Evolutionary conservation across 371 early-diverging fungal species (phyloP).

Genomic region (Saksenaea oblongispora): DNA sequence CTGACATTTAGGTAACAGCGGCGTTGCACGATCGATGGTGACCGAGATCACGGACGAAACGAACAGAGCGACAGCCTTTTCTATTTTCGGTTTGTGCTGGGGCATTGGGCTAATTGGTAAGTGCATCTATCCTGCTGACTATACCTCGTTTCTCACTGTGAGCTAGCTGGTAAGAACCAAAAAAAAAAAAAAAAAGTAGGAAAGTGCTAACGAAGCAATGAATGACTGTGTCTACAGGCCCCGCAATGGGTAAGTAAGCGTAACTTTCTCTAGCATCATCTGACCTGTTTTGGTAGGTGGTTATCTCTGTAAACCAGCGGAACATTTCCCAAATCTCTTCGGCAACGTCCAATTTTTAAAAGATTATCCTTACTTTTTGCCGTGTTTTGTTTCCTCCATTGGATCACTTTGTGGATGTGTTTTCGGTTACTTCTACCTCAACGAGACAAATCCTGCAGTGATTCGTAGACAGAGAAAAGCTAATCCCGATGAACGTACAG

Average conservation of each 20-base stretch:
- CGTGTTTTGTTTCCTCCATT: constrained; percentile 74
- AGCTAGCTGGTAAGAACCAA: constrained; percentile 23
- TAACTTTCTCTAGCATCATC: too few relatives aligned
- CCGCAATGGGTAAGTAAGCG: background rate
- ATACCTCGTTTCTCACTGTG: background rate
- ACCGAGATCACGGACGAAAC: constrained; percentile 86
- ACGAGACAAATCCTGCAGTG: constrained; percentile 67
- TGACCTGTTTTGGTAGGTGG: constrained; percentile 78
- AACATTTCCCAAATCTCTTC: constrained; percentile 71
- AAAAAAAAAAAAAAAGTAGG: background rate
- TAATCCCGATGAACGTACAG: constrained; percentile 6
- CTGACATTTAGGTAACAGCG: constrained; percentile 66
- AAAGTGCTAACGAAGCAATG: background rate
- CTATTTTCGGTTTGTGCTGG: constrained; percentile 71
- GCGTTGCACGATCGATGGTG: constrained; percentile 81
- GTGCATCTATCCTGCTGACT: background rate
- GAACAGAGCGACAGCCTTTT: constrained; percentile 72
- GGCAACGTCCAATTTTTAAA: constrained; percentile 63
- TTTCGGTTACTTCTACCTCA: constrained; percentile 68
- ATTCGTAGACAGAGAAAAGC: constrained; percentile 15
- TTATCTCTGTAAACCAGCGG: constrained; percentile 73
- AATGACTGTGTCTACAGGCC: background rate
- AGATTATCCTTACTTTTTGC: constrained; percentile 83
- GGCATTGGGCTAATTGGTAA: constrained; percentile 65
- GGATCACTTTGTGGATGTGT: constrained; percentile 67